phyloP scores from a whole-genome alignment of 1,139 yeast species.

The Yamadazyma aaseri region DNA sequence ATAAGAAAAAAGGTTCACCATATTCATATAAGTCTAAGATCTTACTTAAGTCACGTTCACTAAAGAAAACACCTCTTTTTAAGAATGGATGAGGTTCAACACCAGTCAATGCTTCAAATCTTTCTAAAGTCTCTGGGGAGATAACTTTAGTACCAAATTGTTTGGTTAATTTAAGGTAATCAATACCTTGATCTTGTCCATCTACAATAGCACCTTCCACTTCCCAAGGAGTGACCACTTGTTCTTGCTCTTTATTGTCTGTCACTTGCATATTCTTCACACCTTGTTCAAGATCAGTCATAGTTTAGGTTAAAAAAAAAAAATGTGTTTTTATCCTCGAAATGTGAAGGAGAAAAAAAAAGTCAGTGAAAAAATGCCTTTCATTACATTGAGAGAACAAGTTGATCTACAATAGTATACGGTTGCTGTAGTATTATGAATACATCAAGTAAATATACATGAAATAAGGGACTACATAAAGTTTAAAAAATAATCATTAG shows the following conservation, averaged over 20 bases:
- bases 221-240: slow-evolving; percentile 94
- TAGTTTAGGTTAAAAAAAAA: slow-evolving; percentile 3
- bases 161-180: slow-evolving; percentile 80
- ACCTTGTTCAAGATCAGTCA: slow-evolving; percentile 23
- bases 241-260: slow-evolving; percentile 43
- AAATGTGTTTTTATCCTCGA: slow-evolving; percentile 2
- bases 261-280: slow-evolving; percentile 23
- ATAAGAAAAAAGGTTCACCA: slow-evolving; percentile 91
- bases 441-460: slow-evolving; percentile 19
- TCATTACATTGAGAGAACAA: not conserved
- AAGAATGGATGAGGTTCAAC: slow-evolving; percentile 89
- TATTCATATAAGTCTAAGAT: slow-evolving; percentile 89
- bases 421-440: slow-evolving; percentile 15
- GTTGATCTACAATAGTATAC: not conserved
- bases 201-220: slow-evolving; percentile 98
- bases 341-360: too few species aligned
- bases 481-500: slow-evolving; percentile 15
- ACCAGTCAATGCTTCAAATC: slow-evolving; percentile 84
- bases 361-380: too few species aligned
- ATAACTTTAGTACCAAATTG: slow-evolving; percentile 87
- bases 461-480: slow-evolving; percentile 15
- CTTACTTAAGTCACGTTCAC: slow-evolving; percentile 80
- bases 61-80: slow-evolving; percentile 89
- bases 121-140: slow-evolving; percentile 63
- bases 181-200: slow-evolving; percentile 85